These are phyloP conservation scores for Shiraia sp. DNA, from an alignment of 2,329 filamentous ascomycete species.

Conservation along the genomic window DNA sequence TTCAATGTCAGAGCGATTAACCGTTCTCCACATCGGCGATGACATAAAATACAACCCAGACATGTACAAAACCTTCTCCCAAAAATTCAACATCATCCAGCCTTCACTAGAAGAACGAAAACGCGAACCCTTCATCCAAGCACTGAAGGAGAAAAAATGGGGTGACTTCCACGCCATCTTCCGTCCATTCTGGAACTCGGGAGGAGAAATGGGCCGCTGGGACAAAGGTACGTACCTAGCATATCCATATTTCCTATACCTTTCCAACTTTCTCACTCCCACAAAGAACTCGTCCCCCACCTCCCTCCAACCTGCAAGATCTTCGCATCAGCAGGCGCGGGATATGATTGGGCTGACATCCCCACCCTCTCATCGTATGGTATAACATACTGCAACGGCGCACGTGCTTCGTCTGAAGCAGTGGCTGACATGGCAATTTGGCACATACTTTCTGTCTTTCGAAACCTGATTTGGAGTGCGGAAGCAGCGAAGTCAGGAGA, in stretches of 20 bases:
- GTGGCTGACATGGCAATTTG: constrained; percentile 67
- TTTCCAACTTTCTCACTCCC: no score
- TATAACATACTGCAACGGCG: constrained; percentile 36
- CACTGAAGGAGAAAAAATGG: constrained; percentile 35
- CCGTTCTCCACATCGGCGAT: constrained; percentile 44
- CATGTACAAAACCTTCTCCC: constrained; percentile 32
- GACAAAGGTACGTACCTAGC: constrained; percentile 42
- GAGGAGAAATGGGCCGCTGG: constrained; percentile 64
- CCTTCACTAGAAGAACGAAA: constrained; percentile 16
- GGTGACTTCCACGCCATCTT: constrained; percentile 49
- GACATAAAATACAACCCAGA: constrained; percentile 43
- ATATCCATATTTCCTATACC: no score
- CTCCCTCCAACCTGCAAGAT: constrained; percentile 57
- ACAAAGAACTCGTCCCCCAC: constrained; percentile 59
- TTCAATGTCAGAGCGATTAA: neutral
- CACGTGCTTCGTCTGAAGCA: constrained; percentile 64
- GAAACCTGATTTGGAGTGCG: constrained; percentile 15
- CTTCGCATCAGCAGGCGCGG: constrained; percentile 60
- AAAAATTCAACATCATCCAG: constrained; percentile 27
- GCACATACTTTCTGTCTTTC: constrained; percentile 66
- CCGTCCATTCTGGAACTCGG: constrained; percentile 59
- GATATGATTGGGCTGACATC: constrained; percentile 63
- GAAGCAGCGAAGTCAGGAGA: constrained; percentile 15
- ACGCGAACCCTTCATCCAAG: constrained; percentile 35
- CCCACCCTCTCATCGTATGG: constrained; percentile 41